These are phyloP conservation scores for Pouteria glomerata DNA, from an alignment of 148 eudicot species.

Conservation along the genomic window DNA sequence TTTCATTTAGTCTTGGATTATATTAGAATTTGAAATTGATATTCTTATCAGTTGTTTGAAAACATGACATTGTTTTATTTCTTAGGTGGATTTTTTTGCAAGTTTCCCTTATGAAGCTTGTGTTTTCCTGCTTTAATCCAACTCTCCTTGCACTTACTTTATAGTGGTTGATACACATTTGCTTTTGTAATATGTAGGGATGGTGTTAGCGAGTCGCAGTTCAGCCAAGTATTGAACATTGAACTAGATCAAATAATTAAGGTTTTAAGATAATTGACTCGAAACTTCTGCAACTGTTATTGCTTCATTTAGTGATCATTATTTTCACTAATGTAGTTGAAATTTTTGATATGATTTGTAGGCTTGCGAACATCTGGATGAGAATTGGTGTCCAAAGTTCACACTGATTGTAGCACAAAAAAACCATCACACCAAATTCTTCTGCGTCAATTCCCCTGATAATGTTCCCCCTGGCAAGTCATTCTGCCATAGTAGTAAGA, in stretches of 20 bases:
- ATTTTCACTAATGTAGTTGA: not conserved
- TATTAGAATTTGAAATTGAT: too few relatives aligned
- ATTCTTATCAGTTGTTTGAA: too few relatives aligned
- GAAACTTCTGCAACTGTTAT: too few relatives aligned
- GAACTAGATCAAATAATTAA: conserved; percentile 61
- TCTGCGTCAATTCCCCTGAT: conserved; percentile 34
- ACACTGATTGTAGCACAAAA: conserved; percentile 54
- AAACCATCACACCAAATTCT: conserved; percentile 67
- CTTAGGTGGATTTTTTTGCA: too few relatives aligned
- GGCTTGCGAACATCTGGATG: conserved; percentile 66
- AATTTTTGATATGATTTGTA: not conserved
- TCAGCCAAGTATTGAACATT: conserved; percentile 53
- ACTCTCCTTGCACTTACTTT: not conserved
- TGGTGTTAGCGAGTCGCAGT: conserved; percentile 64
- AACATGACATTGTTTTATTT: too few relatives aligned
- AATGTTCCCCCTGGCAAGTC: conserved; percentile 60
- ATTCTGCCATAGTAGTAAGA: too few relatives aligned
- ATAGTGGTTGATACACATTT: not conserved
- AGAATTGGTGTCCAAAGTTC: conserved; percentile 63
- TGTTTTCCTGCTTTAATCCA: not conserved
- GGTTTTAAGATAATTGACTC: conserved; percentile 18
- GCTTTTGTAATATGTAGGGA: too few relatives aligned
- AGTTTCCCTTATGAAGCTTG: too few relatives aligned
- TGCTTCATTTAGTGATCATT: not conserved
- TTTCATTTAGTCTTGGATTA: too few relatives aligned